Percentiles rank a stretch among this genome's conserved stretches.
These are phyloP conservation scores for Elaeis oleifera DNA, from an alignment of 202 grass and related monocot species.

Conservation along the genomic window DNA sequence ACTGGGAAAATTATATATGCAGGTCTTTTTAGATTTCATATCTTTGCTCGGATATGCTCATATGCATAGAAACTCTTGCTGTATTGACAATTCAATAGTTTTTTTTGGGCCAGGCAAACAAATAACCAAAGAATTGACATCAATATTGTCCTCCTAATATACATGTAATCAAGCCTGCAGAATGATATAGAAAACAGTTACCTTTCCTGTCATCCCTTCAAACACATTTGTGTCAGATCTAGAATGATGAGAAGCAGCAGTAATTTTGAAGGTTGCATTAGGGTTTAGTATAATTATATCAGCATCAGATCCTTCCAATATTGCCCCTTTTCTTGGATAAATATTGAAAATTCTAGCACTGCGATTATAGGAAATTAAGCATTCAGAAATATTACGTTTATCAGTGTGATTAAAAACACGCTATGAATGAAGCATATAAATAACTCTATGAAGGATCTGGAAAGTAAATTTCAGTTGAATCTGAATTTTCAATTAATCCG, in stretches of 20 bases:
- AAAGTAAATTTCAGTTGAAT: constrained; percentile 6
- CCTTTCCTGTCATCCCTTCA: constrained; percentile 76
- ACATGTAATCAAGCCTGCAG: no score
- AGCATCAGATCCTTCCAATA: constrained; percentile 83
- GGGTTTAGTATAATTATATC: constrained; percentile 89
- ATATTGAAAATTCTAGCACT: constrained; percentile 95
- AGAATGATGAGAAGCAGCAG: constrained; percentile 63
- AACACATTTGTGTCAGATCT: constrained; percentile 78
- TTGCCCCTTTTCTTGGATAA: constrained; percentile 82
- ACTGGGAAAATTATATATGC: no score
- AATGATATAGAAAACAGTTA: constrained; percentile 11
- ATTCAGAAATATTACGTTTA: not conserved
- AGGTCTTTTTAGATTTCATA: no score
- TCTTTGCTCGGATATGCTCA: no score
- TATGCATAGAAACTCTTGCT: no score
- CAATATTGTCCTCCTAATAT: no score
- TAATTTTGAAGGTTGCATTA: constrained; percentile 51
- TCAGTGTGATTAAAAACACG: no score
- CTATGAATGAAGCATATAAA: no score
- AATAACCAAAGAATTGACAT: no score
- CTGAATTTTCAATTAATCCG: not conserved
- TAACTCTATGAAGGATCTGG: not conserved
- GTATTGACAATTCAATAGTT: no score
- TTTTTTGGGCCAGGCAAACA: no score
- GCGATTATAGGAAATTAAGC: constrained; percentile 10